Evolutionary conservation across 768 basidiomycete species (phyloP), one percentile per base, ranked within the genome.

Genomic region (Termitomyces sp.): DNA sequence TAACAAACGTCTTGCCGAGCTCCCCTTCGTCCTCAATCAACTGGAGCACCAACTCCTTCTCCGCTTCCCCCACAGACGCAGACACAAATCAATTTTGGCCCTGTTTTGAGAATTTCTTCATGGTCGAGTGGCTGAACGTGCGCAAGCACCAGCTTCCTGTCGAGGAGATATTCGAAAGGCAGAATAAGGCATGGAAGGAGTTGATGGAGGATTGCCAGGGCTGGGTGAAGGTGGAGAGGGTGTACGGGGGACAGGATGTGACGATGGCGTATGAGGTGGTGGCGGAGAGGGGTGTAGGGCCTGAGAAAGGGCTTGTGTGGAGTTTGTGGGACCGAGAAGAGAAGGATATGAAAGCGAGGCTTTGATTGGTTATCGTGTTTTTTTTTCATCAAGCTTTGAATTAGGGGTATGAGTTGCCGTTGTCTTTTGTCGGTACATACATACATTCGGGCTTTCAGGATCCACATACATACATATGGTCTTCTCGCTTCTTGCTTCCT

Each of bases 121-220:
- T 83, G 84, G 77, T 78, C 3, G 84, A 86, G 67, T 88, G 87
- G 87, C 72, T 88, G 2, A 74, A 78, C 44, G 71, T 77, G 22
- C 83, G 86, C 15, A 76, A 72, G 63, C 70, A 72, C 49, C 76
- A 85, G 59, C 69, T 86, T 1, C 67, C 78, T 0, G 61, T 77
- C 0, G 49, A 64, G 13, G 75, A 82, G 56, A 85, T 88, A 50
- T 75, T 77, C 42, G 55, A 54, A 10, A 65, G 79, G 60, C 87
- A 88, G 65, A 71, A 75, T 47, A 48, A 69, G 10, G 87, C 84
- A 6, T 88, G 87, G 87, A 70, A 65, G n/a, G 77, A 72, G 28
- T 66, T 88, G 53, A 83, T 88, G 81, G 62, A 58, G 42, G 83
- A 86, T 60, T 81, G 83, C 59, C 60, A 60, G 37, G 64, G 64